phyloP scores from a whole-genome alignment of 2,329 filamentous ascomycete genomes.

The Tympanopsis confertula region DNA sequence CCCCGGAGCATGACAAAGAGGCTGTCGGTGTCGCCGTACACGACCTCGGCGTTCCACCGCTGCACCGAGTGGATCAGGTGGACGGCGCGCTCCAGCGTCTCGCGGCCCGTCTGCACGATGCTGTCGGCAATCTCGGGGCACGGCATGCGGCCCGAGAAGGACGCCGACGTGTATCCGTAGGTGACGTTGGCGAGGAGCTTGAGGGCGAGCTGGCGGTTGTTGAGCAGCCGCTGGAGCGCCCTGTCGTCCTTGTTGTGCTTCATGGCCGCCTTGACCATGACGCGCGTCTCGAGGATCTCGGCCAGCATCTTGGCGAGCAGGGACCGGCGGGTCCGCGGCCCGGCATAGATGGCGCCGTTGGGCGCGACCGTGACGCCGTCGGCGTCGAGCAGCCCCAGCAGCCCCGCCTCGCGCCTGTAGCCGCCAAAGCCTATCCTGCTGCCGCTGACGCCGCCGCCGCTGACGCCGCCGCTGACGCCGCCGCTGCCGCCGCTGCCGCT shows the following conservation, averaged over 20 bases:
- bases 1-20: constrained; percentile 84
- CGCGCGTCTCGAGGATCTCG: constrained; percentile 86
- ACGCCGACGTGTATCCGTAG: constrained; percentile 93
- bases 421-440: constrained; percentile 93
- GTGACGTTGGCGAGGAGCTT: constrained; percentile 97
- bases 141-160: constrained; percentile 93
- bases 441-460: constrained; percentile 27
- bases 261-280: constrained; percentile 98
- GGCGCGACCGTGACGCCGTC: constrained; percentile 79
- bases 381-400: constrained; percentile 69
- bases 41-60: constrained; percentile 87
- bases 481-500: constrained; percentile 88
- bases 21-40: constrained; percentile 96
- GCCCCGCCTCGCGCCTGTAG: constrained; percentile 64
- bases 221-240: constrained; percentile 67
- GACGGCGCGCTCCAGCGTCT: constrained; percentile 88
- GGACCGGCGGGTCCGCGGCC: constrained; percentile 74
- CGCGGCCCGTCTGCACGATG: constrained; percentile 89
- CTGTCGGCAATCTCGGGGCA: constrained; percentile 96
- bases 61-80: constrained; percentile 80
- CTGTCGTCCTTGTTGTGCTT: constrained; percentile 37
- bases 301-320: constrained; percentile 91
- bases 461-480: background rate
- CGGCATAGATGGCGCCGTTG: constrained; percentile 93
- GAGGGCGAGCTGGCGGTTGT: constrained; percentile 85